A percentile compares a stretch with the other conserved stretches of the same genome.
Evolutionary conservation across 352 stramenopile species (phyloP).

Genomic region (Globisporangium paroecandrum): DNA sequence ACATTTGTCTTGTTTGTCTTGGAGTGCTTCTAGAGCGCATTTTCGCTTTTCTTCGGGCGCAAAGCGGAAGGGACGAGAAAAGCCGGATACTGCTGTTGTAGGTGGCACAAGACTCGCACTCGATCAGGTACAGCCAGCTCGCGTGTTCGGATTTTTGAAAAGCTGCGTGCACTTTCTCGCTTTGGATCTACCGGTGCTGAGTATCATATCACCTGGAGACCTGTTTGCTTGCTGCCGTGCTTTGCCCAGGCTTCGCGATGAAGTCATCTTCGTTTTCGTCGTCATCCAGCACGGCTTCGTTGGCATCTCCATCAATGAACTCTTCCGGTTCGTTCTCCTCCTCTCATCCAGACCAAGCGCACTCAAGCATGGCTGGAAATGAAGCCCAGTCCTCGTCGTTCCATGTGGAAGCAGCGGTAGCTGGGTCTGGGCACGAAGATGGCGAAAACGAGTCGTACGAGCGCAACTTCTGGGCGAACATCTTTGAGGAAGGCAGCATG

Average conservation of each 20-base stretch:
- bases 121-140: neutral
- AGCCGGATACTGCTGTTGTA: neutral
- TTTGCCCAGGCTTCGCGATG: neutral
- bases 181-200: neutral
- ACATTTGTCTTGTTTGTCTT: neutral
- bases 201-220: too few species aligned
- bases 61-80: constrained; percentile 5
- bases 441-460: constrained; percentile 23
- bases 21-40: neutral
- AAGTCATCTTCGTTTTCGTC: constrained; percentile 20
- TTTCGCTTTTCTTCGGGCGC: neutral
- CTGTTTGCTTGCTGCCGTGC: neutral
- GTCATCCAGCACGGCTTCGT: constrained; percentile 14
- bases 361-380: neutral
- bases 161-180: neutral
- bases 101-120: neutral
- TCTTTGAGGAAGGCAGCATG: constrained; percentile 32
- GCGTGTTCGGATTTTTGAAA: neutral
- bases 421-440: neutral
- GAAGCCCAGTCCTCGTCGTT: constrained; percentile 2
- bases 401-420: neutral
- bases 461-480: constrained; percentile 28
- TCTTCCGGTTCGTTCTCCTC: constrained; percentile 13
- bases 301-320: constrained; percentile 14
- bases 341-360: neutral